Evolutionary conservation across 1,284 basidiomycete genomes (phyloP).

Genomic region (Puccinia hordei): DNA sequence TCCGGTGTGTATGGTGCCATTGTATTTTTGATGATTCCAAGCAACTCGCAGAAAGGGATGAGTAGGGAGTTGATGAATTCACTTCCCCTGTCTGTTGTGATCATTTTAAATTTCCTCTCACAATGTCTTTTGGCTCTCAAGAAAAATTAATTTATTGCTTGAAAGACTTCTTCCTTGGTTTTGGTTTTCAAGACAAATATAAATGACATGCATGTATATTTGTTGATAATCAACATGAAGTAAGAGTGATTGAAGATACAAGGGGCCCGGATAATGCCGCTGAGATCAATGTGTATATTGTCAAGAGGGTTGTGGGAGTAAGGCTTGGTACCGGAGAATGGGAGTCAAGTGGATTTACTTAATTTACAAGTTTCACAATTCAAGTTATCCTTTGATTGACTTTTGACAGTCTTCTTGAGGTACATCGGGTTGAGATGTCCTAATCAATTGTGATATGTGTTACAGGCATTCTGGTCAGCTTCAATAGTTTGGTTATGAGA

Average conservation of each 20-base stretch:
- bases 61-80: neutral
- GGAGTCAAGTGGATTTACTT: neutral
- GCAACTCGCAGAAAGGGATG: neutral
- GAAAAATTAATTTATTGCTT: neutral
- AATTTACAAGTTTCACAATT: slow-evolving; percentile 3
- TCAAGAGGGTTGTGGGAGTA: neutral
- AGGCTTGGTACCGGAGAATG: neutral
- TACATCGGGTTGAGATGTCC: slow-evolving; percentile 9
- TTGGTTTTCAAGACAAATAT: neutral
- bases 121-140: neutral
- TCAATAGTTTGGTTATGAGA: neutral
- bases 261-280: neutral
- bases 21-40: neutral
- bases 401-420: neutral
- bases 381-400: neutral
- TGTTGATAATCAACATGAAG: neutral
- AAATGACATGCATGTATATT: neutral
- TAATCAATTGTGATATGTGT: slow-evolving; percentile 1
- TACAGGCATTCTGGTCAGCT: neutral
- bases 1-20: slow-evolving; percentile 1
- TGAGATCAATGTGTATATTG: neutral
- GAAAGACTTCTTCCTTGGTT: neutral
- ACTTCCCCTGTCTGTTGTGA: neutral
- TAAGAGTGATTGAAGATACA: neutral
- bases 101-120: neutral